Percentiles rank a stretch among this genome's conserved stretches.
Evolutionary conservation across 1,139 yeast species (phyloP).

Genomic region (Debaryomyces udenii): DNA sequence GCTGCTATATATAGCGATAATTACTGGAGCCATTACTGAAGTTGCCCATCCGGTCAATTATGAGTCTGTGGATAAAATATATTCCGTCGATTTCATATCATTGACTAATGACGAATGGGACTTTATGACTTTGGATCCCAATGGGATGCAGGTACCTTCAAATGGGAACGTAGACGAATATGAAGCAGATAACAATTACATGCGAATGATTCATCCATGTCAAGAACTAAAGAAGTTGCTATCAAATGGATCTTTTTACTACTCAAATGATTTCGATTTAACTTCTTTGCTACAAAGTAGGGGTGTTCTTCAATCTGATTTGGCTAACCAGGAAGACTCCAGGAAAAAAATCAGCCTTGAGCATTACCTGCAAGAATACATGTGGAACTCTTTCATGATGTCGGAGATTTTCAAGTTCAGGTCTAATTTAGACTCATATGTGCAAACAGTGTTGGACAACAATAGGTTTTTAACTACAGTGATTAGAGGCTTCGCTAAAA

Average conservation of each 20-base stretch:
- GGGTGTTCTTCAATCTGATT: conserved; percentile 46
- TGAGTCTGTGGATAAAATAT: conserved; percentile 79
- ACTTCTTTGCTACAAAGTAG: conserved; percentile 80
- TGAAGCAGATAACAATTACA: conserved; percentile 25
- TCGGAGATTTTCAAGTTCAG: conserved; percentile 77
- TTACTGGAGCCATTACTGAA: conserved; percentile 67
- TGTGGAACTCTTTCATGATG: conserved; percentile 97
- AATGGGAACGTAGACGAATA: conserved; percentile 16
- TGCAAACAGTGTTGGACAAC: conserved; percentile 63
- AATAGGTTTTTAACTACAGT: conserved; percentile 87
- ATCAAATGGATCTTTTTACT: conserved; percentile 88
- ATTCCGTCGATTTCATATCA: conserved; percentile 83
- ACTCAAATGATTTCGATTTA: conserved; percentile 87
- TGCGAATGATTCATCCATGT: conserved; percentile 75
- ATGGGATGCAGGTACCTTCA: conserved; percentile 56
- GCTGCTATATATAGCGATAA: conserved; percentile 75
- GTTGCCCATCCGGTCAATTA: conserved; percentile 86
- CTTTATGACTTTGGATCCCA: conserved; percentile 61
- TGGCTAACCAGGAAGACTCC: conserved; percentile 30
- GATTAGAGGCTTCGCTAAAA: conserved; percentile 92
- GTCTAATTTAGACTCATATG: conserved; percentile 62
- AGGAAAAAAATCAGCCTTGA: conserved; percentile 35
- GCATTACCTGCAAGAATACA: conserved; percentile 76
- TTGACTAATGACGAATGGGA: conserved; percentile 79
- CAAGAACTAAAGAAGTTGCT: conserved; percentile 74